These are phyloP conservation scores for Rutstroemia sydowiana DNA, from an alignment of 2,329 filamentous ascomycete genomes.

Conservation along the genomic window DNA sequence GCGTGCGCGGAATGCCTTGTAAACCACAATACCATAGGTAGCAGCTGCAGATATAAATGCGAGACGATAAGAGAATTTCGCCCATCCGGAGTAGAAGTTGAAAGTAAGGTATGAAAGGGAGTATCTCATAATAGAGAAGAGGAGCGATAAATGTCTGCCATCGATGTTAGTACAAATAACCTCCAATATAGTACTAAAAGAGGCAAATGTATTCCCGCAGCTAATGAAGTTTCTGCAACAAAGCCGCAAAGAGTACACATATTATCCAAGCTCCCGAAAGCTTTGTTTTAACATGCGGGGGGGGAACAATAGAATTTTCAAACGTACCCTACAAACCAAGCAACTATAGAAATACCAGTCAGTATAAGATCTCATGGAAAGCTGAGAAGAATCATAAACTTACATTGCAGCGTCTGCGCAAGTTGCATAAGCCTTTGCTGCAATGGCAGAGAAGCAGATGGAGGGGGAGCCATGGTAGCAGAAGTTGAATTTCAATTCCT, in stretches of 20 bases:
- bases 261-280: constrained; percentile 10
- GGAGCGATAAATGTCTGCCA: constrained; percentile 73
- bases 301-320: constrained; percentile 14
- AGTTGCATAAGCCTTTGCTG: constrained; percentile 60
- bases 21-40: constrained; percentile 97
- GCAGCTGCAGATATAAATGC: constrained; percentile 83
- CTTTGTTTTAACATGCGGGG: constrained; percentile 1
- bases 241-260: background rate
- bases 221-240: background rate
- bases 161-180: background rate
- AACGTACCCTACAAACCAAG: constrained; percentile 75
- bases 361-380: constrained; percentile 12
- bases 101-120: constrained; percentile 78
- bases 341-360: constrained; percentile 43
- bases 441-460: constrained; percentile 28
- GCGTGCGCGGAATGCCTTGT: constrained; percentile 89
- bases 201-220: constrained; percentile 14
- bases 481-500: background rate
- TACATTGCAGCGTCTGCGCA: constrained; percentile 89
- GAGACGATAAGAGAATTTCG: constrained; percentile 78
- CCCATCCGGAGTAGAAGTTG: constrained; percentile 74
- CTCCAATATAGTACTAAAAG: background rate
- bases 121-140: constrained; percentile 79
- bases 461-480: constrained; percentile 28
- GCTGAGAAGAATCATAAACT: constrained; percentile 34